Percentiles rank a stretch among this genome's conserved stretches.
phyloP scores from a whole-genome alignment of 768 basidiomycete genomes.

The Naganishia vaughanmartiniae region DNA sequence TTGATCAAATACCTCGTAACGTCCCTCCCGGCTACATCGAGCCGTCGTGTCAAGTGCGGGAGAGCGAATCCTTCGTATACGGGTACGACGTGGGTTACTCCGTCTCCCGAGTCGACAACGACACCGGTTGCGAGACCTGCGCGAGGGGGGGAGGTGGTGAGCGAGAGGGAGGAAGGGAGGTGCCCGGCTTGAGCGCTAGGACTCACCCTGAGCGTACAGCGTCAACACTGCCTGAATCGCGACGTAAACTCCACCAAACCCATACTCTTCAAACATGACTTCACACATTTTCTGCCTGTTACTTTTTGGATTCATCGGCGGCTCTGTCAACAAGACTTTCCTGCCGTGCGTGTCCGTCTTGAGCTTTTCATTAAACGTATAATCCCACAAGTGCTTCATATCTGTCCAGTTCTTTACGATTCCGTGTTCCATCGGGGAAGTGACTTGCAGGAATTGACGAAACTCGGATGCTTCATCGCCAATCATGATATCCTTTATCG shows the following conservation, averaged over 20 bases:
- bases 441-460: slow-evolving; percentile 91
- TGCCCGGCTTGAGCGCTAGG: neutral
- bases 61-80: slow-evolving; percentile 96
- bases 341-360: slow-evolving; percentile 77
- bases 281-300: slow-evolving; percentile 93
- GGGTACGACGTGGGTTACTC: slow-evolving; percentile 98
- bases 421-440: slow-evolving; percentile 98
- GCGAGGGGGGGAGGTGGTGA: slow-evolving; percentile 12
- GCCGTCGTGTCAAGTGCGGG: slow-evolving; percentile 86
- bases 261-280: slow-evolving; percentile 99
- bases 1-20: slow-evolving; percentile 99
- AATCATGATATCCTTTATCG: slow-evolving; percentile 95
- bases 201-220: slow-evolving; percentile 92
- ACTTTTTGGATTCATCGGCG: slow-evolving; percentile 95
- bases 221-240: slow-evolving; percentile 98
- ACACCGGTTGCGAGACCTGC: slow-evolving; percentile 98
- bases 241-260: slow-evolving; percentile 90
- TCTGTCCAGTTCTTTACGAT: slow-evolving; percentile 99
- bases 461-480: slow-evolving; percentile 94
- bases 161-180: neutral
- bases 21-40: slow-evolving; percentile 97
- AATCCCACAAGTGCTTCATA: slow-evolving; percentile 97
- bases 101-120: slow-evolving; percentile 98
- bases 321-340: slow-evolving; percentile 93
- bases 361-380: slow-evolving; percentile 95